Evolutionary conservation across 257 asterid species (phyloP).

Genomic region (Petunia secreta): DNA sequence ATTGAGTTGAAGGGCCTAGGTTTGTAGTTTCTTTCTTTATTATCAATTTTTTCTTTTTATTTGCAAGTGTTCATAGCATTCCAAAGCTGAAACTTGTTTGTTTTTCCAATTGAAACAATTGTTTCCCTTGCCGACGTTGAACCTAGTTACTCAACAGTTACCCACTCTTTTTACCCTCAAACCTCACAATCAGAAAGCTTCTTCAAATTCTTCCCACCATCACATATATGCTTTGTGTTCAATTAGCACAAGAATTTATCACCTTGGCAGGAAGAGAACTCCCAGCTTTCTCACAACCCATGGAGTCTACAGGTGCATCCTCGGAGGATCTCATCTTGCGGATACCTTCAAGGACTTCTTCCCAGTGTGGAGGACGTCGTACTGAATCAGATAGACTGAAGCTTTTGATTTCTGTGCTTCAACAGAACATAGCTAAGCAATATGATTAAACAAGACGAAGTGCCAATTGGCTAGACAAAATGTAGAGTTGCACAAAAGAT

Average conservation of each 20-base stretch:
- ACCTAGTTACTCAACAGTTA: background rate
- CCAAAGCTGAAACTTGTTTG: background rate
- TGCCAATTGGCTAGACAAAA: slow-evolving; percentile 15
- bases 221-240: slow-evolving; percentile 10
- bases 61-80: background rate
- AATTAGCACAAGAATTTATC: slow-evolving; percentile 13
- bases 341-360: slow-evolving; percentile 74
- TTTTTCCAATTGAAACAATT: no score
- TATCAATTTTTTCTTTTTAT: background rate
- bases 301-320: slow-evolving; percentile 96
- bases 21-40: background rate
- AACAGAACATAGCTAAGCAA: background rate
- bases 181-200: background rate
- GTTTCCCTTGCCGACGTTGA: background rate
- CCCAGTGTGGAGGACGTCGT: slow-evolving; percentile 74
- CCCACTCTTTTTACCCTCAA: background rate
- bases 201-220: background rate
- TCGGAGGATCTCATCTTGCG: slow-evolving; percentile 87
- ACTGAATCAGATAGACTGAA: slow-evolving; percentile 40
- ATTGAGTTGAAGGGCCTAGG: background rate
- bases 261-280: slow-evolving; percentile 92
- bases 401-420: slow-evolving; percentile 17
- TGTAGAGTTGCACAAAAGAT: background rate
- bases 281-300: slow-evolving; percentile 99
- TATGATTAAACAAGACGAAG: slow-evolving; percentile 11